Percentiles rank a stretch among this genome's conserved stretches.
phyloP scores from a whole-genome alignment of 345 rosid species.

The Limnanthes douglasii region DNA sequence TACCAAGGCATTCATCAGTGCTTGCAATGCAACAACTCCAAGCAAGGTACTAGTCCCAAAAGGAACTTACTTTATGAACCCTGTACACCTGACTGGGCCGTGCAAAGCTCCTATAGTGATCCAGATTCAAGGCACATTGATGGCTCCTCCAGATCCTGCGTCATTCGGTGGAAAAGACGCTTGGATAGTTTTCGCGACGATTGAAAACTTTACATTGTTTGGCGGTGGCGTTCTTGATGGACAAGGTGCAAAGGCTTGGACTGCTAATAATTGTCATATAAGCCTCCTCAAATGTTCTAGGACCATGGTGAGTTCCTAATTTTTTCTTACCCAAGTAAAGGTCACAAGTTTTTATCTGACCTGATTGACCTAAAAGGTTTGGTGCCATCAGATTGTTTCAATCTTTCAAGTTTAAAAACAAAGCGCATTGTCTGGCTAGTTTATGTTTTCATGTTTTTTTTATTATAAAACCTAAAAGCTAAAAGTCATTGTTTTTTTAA shows the following conservation, averaged over 20 bases:
- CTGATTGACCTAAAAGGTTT: no score
- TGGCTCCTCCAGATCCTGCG: constrained; percentile 1
- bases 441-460: no score
- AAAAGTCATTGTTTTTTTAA: no score
- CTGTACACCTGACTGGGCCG: constrained; percentile 9
- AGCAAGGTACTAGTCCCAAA: constrained; percentile 12
- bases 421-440: no score
- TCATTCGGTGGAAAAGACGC: neutral
- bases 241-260: constrained; percentile 19
- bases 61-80: constrained; percentile 14
- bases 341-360: no score
- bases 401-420: no score
- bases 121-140: constrained; percentile 7
- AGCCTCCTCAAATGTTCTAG: no score
- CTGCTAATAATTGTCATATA: constrained; percentile 15
- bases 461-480: no score
- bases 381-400: no score
- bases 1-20: constrained; percentile 9
- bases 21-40: constrained; percentile 8
- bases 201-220: constrained; percentile 9
- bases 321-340: no score
- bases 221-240: constrained; percentile 19
- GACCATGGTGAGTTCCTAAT: no score
- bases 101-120: constrained; percentile 13
- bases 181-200: constrained; percentile 12